These are phyloP conservation scores for Scedosporium boydii DNA, from an alignment of 2,329 filamentous ascomycete genomes.

Conservation along the genomic window DNA sequence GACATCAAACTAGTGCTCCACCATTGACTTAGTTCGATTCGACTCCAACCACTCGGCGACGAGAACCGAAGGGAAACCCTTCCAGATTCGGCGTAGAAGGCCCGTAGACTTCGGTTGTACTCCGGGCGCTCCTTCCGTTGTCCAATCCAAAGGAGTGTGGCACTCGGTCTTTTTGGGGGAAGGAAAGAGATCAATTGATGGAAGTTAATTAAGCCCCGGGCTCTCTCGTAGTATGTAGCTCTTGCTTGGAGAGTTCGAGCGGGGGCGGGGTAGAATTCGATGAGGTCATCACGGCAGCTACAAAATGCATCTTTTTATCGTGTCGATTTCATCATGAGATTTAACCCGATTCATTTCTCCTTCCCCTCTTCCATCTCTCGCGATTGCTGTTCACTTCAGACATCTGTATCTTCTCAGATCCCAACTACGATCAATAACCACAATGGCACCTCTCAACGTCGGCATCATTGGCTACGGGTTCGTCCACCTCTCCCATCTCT, in stretches of 20 bases:
- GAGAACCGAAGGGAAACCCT: not conserved
- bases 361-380: not conserved
- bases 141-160: too few relatives aligned
- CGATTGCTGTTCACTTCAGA: not conserved
- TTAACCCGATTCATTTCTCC: not conserved
- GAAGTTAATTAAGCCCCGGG: too few relatives aligned
- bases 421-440: not conserved
- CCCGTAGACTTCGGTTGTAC: not conserved
- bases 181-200: too few relatives aligned
- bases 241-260: too few relatives aligned
- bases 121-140: not conserved
- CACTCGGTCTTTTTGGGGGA: too few relatives aligned
- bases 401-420: not conserved
- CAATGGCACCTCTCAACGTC: conserved; percentile 30
- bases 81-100: not conserved
- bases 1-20: too few relatives aligned
- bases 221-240: too few relatives aligned
- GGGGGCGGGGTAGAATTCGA: too few relatives aligned
- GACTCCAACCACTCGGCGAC: not conserved
- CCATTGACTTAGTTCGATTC: too few relatives aligned
- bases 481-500: conserved; percentile 11
- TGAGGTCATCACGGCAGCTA: too few relatives aligned
- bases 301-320: too few relatives aligned
- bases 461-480: conserved; percentile 44
- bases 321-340: too few relatives aligned